Evolutionary conservation across 345 rosid species (phyloP).

Genomic region (Balakata baccata): DNA sequence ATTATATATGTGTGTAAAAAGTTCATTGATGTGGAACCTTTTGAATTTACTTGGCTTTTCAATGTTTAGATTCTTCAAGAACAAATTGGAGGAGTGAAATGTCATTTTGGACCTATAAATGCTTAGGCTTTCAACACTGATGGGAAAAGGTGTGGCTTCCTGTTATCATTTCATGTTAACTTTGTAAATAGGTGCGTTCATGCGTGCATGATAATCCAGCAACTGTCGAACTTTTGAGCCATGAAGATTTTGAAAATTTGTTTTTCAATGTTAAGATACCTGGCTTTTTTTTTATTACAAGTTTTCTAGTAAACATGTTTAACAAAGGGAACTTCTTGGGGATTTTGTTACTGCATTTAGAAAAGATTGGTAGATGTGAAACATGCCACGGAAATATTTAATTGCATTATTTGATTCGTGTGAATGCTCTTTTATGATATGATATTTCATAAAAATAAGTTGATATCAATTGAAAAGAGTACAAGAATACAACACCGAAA

Average conservation of each 20-base stretch:
- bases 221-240: neutral
- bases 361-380: neutral
- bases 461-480: neutral
- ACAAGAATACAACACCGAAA: neutral
- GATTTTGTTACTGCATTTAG: neutral
- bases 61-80: conserved; percentile 63
- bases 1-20: too few relatives aligned
- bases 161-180: neutral
- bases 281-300: too few relatives aligned
- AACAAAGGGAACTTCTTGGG: too few relatives aligned
- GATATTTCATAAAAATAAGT: too few relatives aligned
- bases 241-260: too few relatives aligned
- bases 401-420: neutral
- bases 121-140: conserved; percentile 94
- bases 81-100: conserved; percentile 95
- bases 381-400: neutral
- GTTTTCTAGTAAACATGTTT: too few relatives aligned
- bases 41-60: neutral
- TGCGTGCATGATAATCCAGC: neutral
- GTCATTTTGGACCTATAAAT: conserved; percentile 96
- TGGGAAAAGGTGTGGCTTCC: conserved; percentile 65
- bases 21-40: neutral
- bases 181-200: neutral
- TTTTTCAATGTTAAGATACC: too few relatives aligned
- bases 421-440: neutral